phyloP scores from a whole-genome alignment of 495 filamentous ascomycete genomes.

The Echria macrotheca region DNA sequence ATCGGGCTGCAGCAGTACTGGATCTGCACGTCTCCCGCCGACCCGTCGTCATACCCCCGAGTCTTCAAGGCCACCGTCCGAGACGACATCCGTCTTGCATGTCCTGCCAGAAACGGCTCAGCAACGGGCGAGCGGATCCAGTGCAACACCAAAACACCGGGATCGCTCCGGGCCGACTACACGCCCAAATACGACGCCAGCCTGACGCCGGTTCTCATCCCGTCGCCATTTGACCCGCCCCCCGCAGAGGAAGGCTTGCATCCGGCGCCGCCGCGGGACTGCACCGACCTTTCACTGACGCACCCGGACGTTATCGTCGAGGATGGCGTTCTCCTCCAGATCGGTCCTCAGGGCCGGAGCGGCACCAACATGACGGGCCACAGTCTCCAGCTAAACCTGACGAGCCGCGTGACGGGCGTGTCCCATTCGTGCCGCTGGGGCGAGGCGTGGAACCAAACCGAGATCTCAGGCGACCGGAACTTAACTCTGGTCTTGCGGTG shows the following conservation, averaged over 20 bases:
- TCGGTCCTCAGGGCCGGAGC: neutral
- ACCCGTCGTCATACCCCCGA: neutral
- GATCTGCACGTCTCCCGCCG: neutral
- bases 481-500: neutral
- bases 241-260: neutral
- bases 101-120: neutral
- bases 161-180: neutral
- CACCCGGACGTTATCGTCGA: slow-evolving; percentile 1
- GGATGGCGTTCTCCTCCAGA: neutral
- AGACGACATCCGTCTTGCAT: neutral
- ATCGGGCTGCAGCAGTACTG: neutral
- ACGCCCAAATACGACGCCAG: neutral
- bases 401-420: neutral
- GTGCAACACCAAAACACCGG: neutral
- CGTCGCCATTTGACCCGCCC: neutral
- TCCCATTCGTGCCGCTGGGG: neutral
- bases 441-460: neutral
- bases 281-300: neutral
- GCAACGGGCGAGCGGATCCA: neutral
- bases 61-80: neutral
- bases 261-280: neutral
- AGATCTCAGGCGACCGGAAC: neutral
- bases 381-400: neutral
- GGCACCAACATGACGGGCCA: neutral
- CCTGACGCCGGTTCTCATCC: neutral